Percentiles rank a stretch among this genome's conserved stretches.
Evolutionary conservation across 1,284 basidiomycete genomes (phyloP).

Genomic region (Fomitopsis pinicola): DNA sequence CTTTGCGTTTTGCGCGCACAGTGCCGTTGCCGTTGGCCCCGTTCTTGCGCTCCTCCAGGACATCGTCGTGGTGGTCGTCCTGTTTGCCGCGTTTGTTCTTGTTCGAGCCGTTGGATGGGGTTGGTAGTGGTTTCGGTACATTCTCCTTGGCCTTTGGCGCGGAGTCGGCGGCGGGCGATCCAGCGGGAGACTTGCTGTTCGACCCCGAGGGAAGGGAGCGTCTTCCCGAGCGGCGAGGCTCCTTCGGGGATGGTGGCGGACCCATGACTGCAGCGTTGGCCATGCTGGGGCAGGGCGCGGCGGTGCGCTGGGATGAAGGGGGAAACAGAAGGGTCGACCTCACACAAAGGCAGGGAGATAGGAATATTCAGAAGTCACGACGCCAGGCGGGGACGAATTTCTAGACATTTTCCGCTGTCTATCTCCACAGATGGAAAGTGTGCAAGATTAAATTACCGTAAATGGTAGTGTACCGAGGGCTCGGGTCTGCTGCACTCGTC

Average conservation of each 20-base stretch:
- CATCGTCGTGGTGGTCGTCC: slow-evolving; percentile 66
- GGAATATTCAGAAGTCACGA: slow-evolving; percentile 5
- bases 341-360: slow-evolving; percentile 6
- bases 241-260: slow-evolving; percentile 69
- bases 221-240: slow-evolving; percentile 71
- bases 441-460: not conserved
- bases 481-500: not conserved
- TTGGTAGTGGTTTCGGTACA: slow-evolving; percentile 39
- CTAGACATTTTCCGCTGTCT: not conserved
- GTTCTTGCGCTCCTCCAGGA: slow-evolving; percentile 49
- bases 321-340: not conserved
- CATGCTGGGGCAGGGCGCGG: slow-evolving; percentile 17
- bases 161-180: slow-evolving; percentile 57
- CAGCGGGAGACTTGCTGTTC: slow-evolving; percentile 64
- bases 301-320: slow-evolving; percentile 9
- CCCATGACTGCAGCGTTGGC: slow-evolving; percentile 49
- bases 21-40: slow-evolving; percentile 36
- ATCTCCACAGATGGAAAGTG: not conserved
- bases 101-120: slow-evolving; percentile 39
- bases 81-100: slow-evolving; percentile 65
- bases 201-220: slow-evolving; percentile 64
- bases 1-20: slow-evolving; percentile 49
- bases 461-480: not conserved
- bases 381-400: not conserved
- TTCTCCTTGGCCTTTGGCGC: slow-evolving; percentile 36